phyloP scores from a whole-genome alignment of 208 protist species.

The Trypanosoma rangeli region DNA sequence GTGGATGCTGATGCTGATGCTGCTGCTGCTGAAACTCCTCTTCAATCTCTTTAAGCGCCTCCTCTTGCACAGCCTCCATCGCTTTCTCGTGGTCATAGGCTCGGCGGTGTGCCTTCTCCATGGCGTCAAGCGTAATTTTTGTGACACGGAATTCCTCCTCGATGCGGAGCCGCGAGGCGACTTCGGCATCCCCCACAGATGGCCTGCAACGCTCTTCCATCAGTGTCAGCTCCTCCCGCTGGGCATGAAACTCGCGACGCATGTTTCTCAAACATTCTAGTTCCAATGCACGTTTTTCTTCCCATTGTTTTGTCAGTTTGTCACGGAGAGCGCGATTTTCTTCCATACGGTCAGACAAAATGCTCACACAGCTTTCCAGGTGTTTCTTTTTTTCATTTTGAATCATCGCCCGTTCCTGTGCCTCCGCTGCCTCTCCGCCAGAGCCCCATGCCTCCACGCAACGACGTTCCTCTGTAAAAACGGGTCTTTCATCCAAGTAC shows the following conservation, averaged over 20 bases:
- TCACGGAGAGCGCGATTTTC: slow-evolving; percentile 68
- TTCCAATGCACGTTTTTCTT: slow-evolving; percentile 54
- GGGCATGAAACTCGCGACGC: slow-evolving; percentile 42
- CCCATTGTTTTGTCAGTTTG: slow-evolving; percentile 67
- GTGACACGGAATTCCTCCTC: slow-evolving; percentile 34
- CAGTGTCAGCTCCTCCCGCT: slow-evolving; percentile 29
- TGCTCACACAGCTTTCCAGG: slow-evolving; percentile 70
- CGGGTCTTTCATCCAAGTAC: slow-evolving; percentile 89
- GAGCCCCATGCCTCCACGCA: slow-evolving; percentile 79
- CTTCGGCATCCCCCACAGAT: slow-evolving; percentile 37
- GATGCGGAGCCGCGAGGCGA: slow-evolving; percentile 33
- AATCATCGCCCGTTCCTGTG: slow-evolving; percentile 66
- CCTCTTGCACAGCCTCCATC: slow-evolving; percentile 28
- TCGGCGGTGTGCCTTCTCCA: slow-evolving; percentile 38
- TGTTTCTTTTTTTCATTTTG: slow-evolving; percentile 82
- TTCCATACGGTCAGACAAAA: slow-evolving; percentile 76
- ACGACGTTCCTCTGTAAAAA: slow-evolving; percentile 86
- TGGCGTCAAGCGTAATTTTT: slow-evolving; percentile 12
- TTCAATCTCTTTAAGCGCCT: slow-evolving; percentile 35
- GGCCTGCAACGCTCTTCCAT: slow-evolving; percentile 36
- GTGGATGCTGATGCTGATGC: not conserved
- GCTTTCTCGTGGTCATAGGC: slow-evolving; percentile 49
- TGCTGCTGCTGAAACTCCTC: slow-evolving; percentile 26
- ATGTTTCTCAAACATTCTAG: slow-evolving; percentile 45
- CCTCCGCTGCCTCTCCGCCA: slow-evolving; percentile 71